These are phyloP conservation scores for Pseudogymnoascus sp. DNA, from an alignment of 2,329 filamentous ascomycete genomes.

Conservation along the genomic window DNA sequence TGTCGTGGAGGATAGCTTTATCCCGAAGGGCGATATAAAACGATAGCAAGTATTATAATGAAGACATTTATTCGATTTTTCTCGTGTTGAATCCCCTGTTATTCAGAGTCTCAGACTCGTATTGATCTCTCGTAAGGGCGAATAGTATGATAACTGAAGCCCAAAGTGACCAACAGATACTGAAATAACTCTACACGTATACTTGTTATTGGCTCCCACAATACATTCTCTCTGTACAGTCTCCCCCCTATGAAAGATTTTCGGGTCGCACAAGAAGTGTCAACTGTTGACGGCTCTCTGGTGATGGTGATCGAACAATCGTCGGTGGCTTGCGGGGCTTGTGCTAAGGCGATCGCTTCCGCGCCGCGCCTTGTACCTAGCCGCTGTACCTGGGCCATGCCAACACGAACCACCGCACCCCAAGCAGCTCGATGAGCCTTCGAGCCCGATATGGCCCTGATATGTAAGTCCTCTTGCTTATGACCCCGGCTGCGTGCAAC, in stretches of 20 bases:
- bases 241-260: background rate
- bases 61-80: background rate
- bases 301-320: background rate
- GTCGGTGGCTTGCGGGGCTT: background rate
- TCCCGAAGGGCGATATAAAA: background rate
- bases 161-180: background rate
- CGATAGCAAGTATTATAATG: background rate
- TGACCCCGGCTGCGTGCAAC: background rate
- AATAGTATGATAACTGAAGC: background rate
- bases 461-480: conserved; percentile 6
- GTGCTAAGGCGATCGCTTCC: conserved; percentile 4
- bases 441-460: conserved; percentile 13
- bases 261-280: background rate
- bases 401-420: background rate
- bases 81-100: background rate
- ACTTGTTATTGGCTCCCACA: background rate
- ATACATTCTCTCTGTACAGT: background rate
- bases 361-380: background rate
- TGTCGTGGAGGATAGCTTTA: background rate
- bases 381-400: background rate
- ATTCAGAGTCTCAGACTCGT: background rate
- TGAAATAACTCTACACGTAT: background rate
- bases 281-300: background rate
- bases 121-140: background rate
- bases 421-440: conserved; percentile 1